Percentiles rank a stretch among this genome's conserved stretches.
phyloP scores from a whole-genome alignment of 805 yeast genomes.

The Candida vartiovaarae region DNA sequence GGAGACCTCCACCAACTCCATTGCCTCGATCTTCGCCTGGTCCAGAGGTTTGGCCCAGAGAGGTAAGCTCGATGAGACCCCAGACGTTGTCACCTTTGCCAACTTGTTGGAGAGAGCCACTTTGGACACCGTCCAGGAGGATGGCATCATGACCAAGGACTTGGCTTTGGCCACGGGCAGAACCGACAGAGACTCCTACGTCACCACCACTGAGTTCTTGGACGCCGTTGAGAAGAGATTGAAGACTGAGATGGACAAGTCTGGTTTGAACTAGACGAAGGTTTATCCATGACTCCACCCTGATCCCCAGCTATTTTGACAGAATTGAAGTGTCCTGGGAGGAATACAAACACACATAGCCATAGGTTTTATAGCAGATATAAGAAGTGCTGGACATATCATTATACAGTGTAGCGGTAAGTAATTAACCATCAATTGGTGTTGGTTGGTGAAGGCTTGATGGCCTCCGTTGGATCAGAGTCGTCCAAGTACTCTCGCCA shows the following conservation, averaged over 20 bases:
- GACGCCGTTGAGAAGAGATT: conserved; percentile 67
- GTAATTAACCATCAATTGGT: too few species aligned
- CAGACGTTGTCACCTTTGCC: conserved; percentile 78
- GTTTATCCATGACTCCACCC: too few species aligned
- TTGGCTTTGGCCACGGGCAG: conserved; percentile 85
- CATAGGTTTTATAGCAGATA: conserved; percentile 16
- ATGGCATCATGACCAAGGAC: conserved; percentile 93
- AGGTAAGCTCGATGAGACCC: conserved; percentile 82
- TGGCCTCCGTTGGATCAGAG: not conserved
- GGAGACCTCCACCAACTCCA: conserved; percentile 95
- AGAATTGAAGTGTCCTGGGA: not conserved
- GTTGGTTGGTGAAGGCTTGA: conserved; percentile 2
- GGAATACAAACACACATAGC: not conserved
- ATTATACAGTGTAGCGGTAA: too few species aligned
- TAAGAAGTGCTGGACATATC: conserved; percentile 22
- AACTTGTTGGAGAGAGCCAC: conserved; percentile 75
- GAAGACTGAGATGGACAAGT: conserved; percentile 26
- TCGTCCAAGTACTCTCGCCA: conserved; percentile 38
- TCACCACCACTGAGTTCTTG: conserved; percentile 81
- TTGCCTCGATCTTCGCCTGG: conserved; percentile 98
- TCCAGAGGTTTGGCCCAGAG: conserved; percentile 89
- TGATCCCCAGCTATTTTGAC: not conserved
- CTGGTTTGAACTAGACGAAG: conserved; percentile 7
- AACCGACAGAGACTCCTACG: conserved; percentile 75
- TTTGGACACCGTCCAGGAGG: conserved; percentile 74